Evolutionary conservation across 495 filamentous ascomycete species (phyloP).

Genomic region (Lophiotrema nucula): DNA sequence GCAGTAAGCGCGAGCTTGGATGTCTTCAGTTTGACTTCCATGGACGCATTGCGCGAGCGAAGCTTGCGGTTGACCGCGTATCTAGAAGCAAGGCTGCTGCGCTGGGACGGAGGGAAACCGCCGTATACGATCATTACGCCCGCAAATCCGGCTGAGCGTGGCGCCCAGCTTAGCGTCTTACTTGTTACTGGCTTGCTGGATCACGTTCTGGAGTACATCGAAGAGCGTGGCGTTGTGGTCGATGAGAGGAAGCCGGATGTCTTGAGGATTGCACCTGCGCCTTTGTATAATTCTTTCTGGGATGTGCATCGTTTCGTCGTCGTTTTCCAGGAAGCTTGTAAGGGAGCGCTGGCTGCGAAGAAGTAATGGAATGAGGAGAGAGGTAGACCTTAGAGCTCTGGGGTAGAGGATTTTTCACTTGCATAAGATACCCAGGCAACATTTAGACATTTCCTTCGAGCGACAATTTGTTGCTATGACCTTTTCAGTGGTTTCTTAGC

Average conservation of each 20-base stretch:
- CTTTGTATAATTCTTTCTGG: constrained; percentile 79
- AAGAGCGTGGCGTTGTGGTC: constrained; percentile 70
- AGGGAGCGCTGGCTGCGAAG: background rate
- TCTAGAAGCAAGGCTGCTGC: constrained; percentile 59
- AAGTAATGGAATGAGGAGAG: background rate
- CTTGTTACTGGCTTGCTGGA: constrained; percentile 68
- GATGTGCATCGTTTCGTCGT: constrained; percentile 78
- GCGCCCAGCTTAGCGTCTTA: constrained; percentile 81
- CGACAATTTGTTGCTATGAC: too few species aligned
- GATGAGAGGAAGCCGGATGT: constrained; percentile 92
- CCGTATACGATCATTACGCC: constrained; percentile 84
- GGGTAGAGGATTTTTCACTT: too few species aligned
- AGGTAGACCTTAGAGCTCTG: too few species aligned
- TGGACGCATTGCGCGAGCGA: constrained; percentile 68
- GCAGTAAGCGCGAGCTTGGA: constrained; percentile 74
- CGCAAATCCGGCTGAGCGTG: constrained; percentile 64
- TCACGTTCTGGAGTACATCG: constrained; percentile 63
- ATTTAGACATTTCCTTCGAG: too few species aligned
- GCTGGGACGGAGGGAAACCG: constrained; percentile 41
- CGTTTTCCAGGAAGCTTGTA: constrained; percentile 24
- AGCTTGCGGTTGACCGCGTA: constrained; percentile 76
- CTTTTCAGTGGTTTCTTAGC: too few species aligned
- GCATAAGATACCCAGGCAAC: too few species aligned
- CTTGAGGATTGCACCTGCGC: constrained; percentile 85
- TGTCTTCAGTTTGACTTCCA: constrained; percentile 71